A percentile compares a stretch with the other conserved stretches of the same genome.
These are phyloP conservation scores for Trichoderma breve DNA, from an alignment of 2,329 filamentous ascomycete genomes.

Conservation along the genomic window DNA sequence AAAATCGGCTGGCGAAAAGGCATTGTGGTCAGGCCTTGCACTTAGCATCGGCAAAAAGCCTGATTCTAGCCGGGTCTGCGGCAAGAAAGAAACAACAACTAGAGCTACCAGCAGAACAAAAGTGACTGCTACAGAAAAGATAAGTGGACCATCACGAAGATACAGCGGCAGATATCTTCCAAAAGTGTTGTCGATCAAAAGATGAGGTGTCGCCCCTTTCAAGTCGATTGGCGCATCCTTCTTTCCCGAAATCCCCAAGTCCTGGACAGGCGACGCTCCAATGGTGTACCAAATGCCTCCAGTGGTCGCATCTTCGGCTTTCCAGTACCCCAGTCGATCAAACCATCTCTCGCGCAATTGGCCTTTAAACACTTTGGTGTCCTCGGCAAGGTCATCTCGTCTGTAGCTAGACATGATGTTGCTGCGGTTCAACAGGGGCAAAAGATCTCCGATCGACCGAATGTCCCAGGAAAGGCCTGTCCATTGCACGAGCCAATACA, in stretches of 20 bases:
- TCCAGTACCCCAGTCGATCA: slow-evolving; percentile 85
- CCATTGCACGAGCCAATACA: slow-evolving; percentile 62
- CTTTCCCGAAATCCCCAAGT: slow-evolving; percentile 28
- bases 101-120: slow-evolving; percentile 66
- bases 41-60: slow-evolving; percentile 72
- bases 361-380: slow-evolving; percentile 51
- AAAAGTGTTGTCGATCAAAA: slow-evolving; percentile 28
- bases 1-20: slow-evolving; percentile 86
- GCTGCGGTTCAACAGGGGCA: slow-evolving; percentile 74
- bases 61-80: slow-evolving; percentile 58
- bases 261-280: slow-evolving; percentile 46
- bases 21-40: slow-evolving; percentile 56
- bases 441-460: slow-evolving; percentile 74
- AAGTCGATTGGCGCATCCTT: slow-evolving; percentile 34
- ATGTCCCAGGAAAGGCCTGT: slow-evolving; percentile 87
- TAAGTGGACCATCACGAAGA: slow-evolving; percentile 63
- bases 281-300: slow-evolving; percentile 77
- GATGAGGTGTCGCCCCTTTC: slow-evolving; percentile 25
- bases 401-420: slow-evolving; percentile 74
- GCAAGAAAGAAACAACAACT: slow-evolving; percentile 75
- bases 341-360: slow-evolving; percentile 55
- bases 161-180: slow-evolving; percentile 76
- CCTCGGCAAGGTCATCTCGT: slow-evolving; percentile 58
- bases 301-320: slow-evolving; percentile 58
- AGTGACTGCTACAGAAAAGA: slow-evolving; percentile 61